A percentile compares a stretch with the other conserved stretches of the same genome.
These are phyloP conservation scores for Fusarium verrucosum DNA, from an alignment of 2,329 filamentous ascomycete genomes.

Conservation along the genomic window DNA sequence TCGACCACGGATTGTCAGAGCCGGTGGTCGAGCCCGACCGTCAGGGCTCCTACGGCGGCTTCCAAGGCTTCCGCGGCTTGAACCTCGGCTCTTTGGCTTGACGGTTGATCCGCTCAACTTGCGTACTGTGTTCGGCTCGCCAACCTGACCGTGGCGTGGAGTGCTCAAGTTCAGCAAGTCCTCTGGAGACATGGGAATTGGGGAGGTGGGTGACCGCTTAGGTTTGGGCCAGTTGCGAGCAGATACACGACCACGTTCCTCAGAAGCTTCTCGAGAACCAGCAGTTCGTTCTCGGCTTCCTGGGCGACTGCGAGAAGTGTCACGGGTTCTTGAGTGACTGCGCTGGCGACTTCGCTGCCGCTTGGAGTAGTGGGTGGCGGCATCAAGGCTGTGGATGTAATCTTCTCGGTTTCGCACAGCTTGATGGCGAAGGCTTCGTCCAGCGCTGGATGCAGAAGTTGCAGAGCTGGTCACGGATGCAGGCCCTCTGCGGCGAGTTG, in stretches of 20 bases:
- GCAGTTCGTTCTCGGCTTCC: conserved; percentile 60
- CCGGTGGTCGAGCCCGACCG: conserved; percentile 51
- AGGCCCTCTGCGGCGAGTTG: conserved; percentile 61
- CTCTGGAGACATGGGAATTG: conserved; percentile 92
- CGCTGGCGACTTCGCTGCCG: conserved; percentile 65
- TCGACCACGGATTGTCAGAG: conserved; percentile 67
- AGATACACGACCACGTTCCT: conserved; percentile 74
- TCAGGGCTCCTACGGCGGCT: conserved; percentile 60
- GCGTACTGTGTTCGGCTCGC: conserved; percentile 57
- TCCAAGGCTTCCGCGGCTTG: conserved; percentile 59
- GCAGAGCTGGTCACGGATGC: conserved; percentile 67
- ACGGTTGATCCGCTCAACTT: conserved; percentile 51
- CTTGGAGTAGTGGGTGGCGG: conserved; percentile 71
- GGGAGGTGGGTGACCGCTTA: conserved; percentile 90
- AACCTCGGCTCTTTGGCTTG: conserved; percentile 56
- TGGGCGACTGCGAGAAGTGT: conserved; percentile 57
- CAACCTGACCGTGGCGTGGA: conserved; percentile 48
- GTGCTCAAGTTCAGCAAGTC: conserved; percentile 74
- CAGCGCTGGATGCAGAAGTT: conserved; percentile 64
- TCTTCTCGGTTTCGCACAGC: conserved; percentile 74
- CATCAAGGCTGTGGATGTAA: conserved; percentile 86
- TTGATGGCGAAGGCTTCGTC: conserved; percentile 60
- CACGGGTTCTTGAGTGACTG: conserved; percentile 58
- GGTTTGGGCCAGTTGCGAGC: conserved; percentile 74
- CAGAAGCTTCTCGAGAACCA: conserved; percentile 69